Conservation (phyloP, 768 basidiomycete species). For the Suillus decipiens region DNA sequence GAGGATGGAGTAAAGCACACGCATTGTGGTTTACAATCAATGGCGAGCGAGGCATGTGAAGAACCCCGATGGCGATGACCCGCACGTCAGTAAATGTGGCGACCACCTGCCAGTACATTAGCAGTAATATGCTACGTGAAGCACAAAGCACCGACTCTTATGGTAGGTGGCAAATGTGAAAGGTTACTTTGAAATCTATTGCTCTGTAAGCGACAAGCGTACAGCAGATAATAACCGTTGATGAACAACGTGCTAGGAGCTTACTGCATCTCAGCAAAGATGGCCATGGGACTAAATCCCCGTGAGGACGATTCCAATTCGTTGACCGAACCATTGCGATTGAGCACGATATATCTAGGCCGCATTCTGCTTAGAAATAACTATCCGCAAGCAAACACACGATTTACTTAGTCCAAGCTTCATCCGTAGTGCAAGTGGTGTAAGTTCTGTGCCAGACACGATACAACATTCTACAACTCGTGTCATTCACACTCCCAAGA, state of each 20-base stretch:
- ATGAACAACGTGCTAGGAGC: conserved; percentile 18
- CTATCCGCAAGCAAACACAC: conserved; percentile 14
- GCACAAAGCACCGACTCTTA: conserved; percentile 49
- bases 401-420: conserved; percentile 79
- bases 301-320: conserved; percentile 69
- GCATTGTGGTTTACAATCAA: conserved; percentile 69
- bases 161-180: conserved; percentile 63
- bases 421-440: conserved; percentile 73
- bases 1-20: conserved; percentile 66
- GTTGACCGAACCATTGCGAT: conserved; percentile 75
- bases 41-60: conserved; percentile 55
- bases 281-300: conserved; percentile 59
- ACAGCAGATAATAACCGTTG: conserved; percentile 8
- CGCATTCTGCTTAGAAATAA: conserved; percentile 2
- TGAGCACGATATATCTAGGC: conserved; percentile 69
- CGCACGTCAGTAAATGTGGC: conserved; percentile 72
- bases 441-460: conserved; percentile 69
- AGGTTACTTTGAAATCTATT: conserved; percentile 67
- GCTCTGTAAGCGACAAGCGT: conserved; percentile 1
- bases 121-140: conserved; percentile 13
- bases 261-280: conserved; percentile 82
- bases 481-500: conserved; percentile 14
- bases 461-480: conserved; percentile 51
- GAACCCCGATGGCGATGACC: conserved; percentile 69
- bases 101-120: conserved; percentile 49